Percentiles rank a stretch among this genome's conserved stretches.
Conservation (phyloP, 495 filamentous ascomycete species). For the Penicillium canariense region DNA sequence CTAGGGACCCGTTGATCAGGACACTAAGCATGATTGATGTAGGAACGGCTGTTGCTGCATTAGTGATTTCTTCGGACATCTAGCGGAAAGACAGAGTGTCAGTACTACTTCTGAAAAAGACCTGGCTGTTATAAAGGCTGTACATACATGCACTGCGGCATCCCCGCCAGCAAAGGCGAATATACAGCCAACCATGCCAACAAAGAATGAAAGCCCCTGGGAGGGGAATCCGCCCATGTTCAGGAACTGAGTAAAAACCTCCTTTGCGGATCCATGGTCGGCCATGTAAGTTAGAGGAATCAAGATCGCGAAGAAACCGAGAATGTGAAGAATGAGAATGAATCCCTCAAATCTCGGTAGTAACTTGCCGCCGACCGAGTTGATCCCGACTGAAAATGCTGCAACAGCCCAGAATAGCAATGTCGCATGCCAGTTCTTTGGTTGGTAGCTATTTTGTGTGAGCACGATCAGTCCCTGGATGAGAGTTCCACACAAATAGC, state of each 20-base stretch:
- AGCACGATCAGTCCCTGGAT: slow-evolving; percentile 43
- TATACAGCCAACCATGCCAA: slow-evolving; percentile 40
- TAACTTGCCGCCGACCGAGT: slow-evolving; percentile 36
- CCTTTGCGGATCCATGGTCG: slow-evolving; percentile 35
- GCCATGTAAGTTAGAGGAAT: slow-evolving; percentile 48
- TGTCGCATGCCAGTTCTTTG: slow-evolving; percentile 41
- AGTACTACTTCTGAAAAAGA: not conserved
- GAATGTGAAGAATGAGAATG: slow-evolving; percentile 48
- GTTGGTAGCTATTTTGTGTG: slow-evolving; percentile 33
- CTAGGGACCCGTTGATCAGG: slow-evolving; percentile 48
- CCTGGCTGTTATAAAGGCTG: not conserved
- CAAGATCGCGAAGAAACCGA: slow-evolving; percentile 52
- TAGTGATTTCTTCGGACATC: slow-evolving; percentile 55
- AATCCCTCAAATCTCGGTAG: slow-evolving; percentile 46
- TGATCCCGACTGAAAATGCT: slow-evolving; percentile 39
- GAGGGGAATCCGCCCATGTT: slow-evolving; percentile 47
- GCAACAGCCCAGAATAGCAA: slow-evolving; percentile 44
- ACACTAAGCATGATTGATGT: slow-evolving; percentile 45
- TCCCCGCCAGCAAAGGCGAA: slow-evolving; percentile 45
- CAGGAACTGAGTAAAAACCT: slow-evolving; percentile 47
- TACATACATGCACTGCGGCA: slow-evolving; percentile 41
- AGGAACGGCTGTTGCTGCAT: slow-evolving; percentile 46
- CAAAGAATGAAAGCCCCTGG: slow-evolving; percentile 43
- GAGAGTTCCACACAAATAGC: slow-evolving; percentile 40
- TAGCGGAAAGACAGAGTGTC: slow-evolving; percentile 11